A percentile compares a stretch with the other conserved stretches of the same genome.
Conservation (phyloP, 805 yeast genomes). For the Saccharomycopsis schoenii region DNA sequence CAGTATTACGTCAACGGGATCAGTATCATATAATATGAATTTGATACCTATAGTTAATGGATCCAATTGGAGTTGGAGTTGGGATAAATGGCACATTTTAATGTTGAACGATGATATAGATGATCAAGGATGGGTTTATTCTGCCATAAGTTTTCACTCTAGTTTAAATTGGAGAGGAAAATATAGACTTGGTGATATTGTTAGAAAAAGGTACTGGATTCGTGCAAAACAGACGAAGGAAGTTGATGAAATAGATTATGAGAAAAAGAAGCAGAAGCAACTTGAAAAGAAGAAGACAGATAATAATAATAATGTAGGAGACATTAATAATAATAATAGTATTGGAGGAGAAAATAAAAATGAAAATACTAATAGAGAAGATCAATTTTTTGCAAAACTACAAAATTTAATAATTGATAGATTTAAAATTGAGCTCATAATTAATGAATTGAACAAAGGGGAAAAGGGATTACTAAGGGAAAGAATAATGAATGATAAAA, state of each 20-base stretch:
- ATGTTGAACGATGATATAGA: slow-evolving; percentile 58
- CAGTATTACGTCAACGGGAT: slow-evolving; percentile 7
- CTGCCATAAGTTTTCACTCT: slow-evolving; percentile 36
- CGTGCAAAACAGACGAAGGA: slow-evolving; percentile 23
- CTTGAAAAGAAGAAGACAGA: neutral
- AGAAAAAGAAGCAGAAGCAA: neutral
- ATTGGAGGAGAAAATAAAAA: neutral
- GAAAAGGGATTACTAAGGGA: neutral
- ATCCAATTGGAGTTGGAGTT: slow-evolving; percentile 49
- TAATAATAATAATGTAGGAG: neutral
- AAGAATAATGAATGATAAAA: neutral
- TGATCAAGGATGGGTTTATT: slow-evolving; percentile 79
- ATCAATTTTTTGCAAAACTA: neutral
- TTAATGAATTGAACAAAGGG: neutral
- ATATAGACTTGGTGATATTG: slow-evolving; percentile 47
- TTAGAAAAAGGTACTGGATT: slow-evolving; percentile 60
- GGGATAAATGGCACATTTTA: slow-evolving; percentile 65
- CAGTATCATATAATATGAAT: slow-evolving; percentile 8
- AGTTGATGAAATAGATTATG: neutral
- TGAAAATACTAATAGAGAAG: neutral
- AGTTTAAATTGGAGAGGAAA: slow-evolving; percentile 52
- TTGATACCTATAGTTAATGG: slow-evolving; percentile 10
- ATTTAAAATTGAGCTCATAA: slow-evolving; percentile 3
- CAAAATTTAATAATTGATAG: slow-evolving; percentile 1
- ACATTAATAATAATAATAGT: neutral